Base-by-base conservation (phyloP, 495 filamentous ascomycete species). In the Daldinia grandis region DNA sequence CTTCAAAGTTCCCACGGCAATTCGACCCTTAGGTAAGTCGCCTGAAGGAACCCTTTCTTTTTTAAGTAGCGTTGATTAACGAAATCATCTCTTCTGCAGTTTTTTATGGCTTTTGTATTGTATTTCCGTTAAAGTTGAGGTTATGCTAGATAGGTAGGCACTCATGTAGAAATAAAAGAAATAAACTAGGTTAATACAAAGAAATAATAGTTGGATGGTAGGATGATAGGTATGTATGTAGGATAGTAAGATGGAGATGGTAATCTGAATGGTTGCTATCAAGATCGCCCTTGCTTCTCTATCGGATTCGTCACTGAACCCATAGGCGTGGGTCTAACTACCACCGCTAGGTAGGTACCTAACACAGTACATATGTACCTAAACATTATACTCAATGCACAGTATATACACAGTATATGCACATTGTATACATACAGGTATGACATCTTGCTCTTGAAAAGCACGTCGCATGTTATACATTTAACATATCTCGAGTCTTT, bases 201-300 rank as follows among this genome's bases (percentile, higher is more conserved):
- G 24, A 59, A 59, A 28, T 37, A 27, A 27, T 35, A 44, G 8
- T 42, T 44, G 37, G 35, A 42, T 59, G 37, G 55, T 38, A 24
- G 24, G 21, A 59, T 14, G 35, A 17, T 4, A 37, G 31, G 35
- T n/a, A 57, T 7, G 30, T n/a, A n/a, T n/a, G 24, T 10, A 21
- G 17, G 31, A 57, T 57, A n/a, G 56, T 1, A 54, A 54, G 49
- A 19, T 50, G 50, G n/a, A 10, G 9, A 47, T 47, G 42, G 42
- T 24, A 47, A 62, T 62, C 28, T 42, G 35, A 64, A 67, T 55
- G 44, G 33, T 64, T 57, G 56, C 42, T 51, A 60, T 54, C 38
- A 64, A 68, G 57, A 57, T 68, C 56, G 51, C 61, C 65, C 50
- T 73, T 65, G 60, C 50, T 63, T 68, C 64, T 64, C 30, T 47